phyloP scores from a whole-genome alignment of 2,329 filamentous ascomycete genomes.

The Cytospora mali region DNA sequence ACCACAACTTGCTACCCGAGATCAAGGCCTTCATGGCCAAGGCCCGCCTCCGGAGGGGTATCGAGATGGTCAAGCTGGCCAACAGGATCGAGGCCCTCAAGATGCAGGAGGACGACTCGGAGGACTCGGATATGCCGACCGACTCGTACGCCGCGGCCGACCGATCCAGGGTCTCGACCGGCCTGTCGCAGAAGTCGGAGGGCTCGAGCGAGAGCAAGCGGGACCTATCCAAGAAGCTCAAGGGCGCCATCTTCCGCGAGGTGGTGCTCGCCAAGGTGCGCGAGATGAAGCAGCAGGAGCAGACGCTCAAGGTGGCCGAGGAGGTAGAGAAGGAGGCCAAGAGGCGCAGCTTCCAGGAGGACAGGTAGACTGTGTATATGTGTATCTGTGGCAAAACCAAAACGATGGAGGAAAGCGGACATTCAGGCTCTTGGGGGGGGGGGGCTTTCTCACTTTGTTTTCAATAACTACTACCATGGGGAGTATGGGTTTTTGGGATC shows the following conservation, averaged over 20 bases:
- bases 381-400: neutral
- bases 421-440: neutral
- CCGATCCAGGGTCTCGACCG: constrained; percentile 33
- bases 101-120: constrained; percentile 82
- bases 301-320: constrained; percentile 68
- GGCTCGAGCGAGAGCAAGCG: constrained; percentile 44
- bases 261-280: constrained; percentile 92
- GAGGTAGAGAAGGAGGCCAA: constrained; percentile 53
- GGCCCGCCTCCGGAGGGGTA: constrained; percentile 86
- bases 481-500: neutral
- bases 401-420: neutral
- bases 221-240: constrained; percentile 53
- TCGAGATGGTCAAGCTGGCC: constrained; percentile 93
- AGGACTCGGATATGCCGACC: constrained; percentile 73
- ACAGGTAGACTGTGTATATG: constrained; percentile 6
- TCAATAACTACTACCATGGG: neutral
- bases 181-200: constrained; percentile 26
- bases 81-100: constrained; percentile 95
- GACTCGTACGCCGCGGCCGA: constrained; percentile 63
- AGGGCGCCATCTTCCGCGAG: constrained; percentile 84
- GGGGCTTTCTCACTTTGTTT: constrained; percentile 5
- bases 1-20: constrained; percentile 96
- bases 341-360: constrained; percentile 39
- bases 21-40: constrained; percentile 93
- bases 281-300: constrained; percentile 86